Evolutionary conservation across 192 early-diverging fungal species (phyloP), one percentile per base, ranked within the genome.

Genomic region (Cladochytrium replicatum): DNA sequence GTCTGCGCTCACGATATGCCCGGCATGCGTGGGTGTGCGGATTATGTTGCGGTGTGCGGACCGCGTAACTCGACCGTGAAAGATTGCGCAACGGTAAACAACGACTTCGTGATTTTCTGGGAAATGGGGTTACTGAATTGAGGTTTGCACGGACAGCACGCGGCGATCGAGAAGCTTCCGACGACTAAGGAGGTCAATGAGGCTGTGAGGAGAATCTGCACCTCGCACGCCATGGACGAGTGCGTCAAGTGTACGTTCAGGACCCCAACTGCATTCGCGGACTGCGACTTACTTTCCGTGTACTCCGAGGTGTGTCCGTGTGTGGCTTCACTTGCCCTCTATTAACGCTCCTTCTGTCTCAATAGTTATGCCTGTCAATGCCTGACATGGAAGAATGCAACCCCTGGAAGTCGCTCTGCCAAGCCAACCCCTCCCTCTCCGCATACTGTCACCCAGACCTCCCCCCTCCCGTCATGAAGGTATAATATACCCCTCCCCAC

Each of bases 1-100:
- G 57, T 78, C 38, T 78, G 75, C 46, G 46, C 64, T 6, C 43
- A 56, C 15, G 75, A 78, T 43, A 78, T 78, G 75, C 75, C 75
- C 11, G 64, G 39, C 30, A 75, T 73, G 66, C 17, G 41, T 28
- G 41, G 46, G 37, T 70, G 66, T 49, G 52, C 41, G 17, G 24
- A 39, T 9, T 66, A 66, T 25, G 24, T 25, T 24, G 29, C 44
- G 46, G 30, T 66, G 50, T 52, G 43, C 30, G 39, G 23, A 7
- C 19, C 41, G 28, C 28, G 26, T 23, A 25, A 39, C 13, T 23
- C 24, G 51, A 42, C 11, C 44, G 51, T 53, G 28, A 53, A 19
- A 32, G 44, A 46, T 53, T 39, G n/a, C 29, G 29, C 22, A 28
- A 19, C 25, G 27, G 21, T 4, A 38, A 31, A 21, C 29, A 22